phyloP scores from a whole-genome alignment of 305 asterid species.

The Stenogyne calaminthoides region DNA sequence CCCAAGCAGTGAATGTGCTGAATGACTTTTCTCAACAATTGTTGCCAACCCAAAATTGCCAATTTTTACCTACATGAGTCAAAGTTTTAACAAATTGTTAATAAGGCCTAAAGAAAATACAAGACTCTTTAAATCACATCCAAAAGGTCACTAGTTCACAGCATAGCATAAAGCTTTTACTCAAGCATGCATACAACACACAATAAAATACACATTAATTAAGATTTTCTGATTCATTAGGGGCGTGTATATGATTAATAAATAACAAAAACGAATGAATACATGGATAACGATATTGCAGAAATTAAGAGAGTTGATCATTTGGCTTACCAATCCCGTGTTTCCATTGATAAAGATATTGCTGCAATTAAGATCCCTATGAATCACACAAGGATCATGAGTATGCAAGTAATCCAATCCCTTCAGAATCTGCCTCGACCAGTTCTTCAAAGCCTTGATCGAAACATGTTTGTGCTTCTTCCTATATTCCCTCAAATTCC shows the following conservation, averaged over 20 bases:
- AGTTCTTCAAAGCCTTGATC: constrained; percentile 66
- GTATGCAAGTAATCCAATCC: constrained; percentile 71
- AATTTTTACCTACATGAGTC: constrained; percentile 51
- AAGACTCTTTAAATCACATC: background rate
- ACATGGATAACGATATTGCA: no score
- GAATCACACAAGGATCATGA: constrained; percentile 70
- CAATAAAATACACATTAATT: background rate
- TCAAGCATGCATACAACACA: background rate
- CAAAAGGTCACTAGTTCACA: background rate
- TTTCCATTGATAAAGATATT: constrained; percentile 79
- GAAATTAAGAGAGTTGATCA: background rate
- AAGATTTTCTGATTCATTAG: no score
- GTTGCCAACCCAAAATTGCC: constrained; percentile 75
- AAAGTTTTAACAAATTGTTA: background rate
- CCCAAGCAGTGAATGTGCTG: constrained; percentile 69
- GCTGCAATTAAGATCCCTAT: constrained; percentile 81
- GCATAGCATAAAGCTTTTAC: background rate
- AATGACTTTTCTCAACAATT: constrained; percentile 51
- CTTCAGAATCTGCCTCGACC: constrained; percentile 72
- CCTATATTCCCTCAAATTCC: constrained; percentile 74
- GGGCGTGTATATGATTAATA: no score
- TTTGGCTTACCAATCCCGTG: constrained; percentile 61
- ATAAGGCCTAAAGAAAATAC: background rate
- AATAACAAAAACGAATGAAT: no score
- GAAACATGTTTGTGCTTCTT: constrained; percentile 71